These are phyloP conservation scores for Sporobolomyces phaffii DNA, from an alignment of 768 basidiomycete species.

Conservation along the genomic window DNA sequence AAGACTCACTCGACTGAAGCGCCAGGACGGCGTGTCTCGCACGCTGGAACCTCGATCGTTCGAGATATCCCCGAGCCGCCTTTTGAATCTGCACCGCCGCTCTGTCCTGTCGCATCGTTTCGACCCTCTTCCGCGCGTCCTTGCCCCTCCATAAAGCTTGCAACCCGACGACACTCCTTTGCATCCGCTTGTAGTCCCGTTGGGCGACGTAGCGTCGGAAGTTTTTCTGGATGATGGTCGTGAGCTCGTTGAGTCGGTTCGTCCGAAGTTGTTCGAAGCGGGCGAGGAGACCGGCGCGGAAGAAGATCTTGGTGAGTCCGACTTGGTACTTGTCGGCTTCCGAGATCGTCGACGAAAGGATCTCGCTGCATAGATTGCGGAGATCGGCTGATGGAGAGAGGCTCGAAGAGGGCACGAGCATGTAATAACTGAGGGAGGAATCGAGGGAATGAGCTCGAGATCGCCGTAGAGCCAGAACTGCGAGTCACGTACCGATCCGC, in stretches of 20 bases:
- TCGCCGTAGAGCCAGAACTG: neutral
- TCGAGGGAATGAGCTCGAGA: neutral
- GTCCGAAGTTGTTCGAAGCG: constrained; percentile 85
- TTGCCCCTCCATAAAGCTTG: constrained; percentile 95
- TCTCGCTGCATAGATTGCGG: constrained; percentile 69
- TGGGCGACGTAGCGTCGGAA: constrained; percentile 78
- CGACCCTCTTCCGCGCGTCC: constrained; percentile 64
- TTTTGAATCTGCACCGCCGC: constrained; percentile 73
- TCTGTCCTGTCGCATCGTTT: constrained; percentile 63
- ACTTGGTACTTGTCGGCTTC: constrained; percentile 96
- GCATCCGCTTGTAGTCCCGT: constrained; percentile 67
- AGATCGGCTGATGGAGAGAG: constrained; percentile 71
- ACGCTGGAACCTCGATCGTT: constrained; percentile 64
- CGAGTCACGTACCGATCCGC: constrained; percentile 70
- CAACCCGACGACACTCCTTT: constrained; percentile 69
- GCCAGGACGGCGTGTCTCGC: constrained; percentile 60
- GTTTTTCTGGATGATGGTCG: constrained; percentile 96
- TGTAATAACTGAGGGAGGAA: constrained; percentile 68
- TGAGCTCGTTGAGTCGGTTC: constrained; percentile 77
- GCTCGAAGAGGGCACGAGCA: constrained; percentile 78
- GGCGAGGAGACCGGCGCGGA: constrained; percentile 97
- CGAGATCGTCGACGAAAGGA: constrained; percentile 77
- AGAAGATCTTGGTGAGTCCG: constrained; percentile 97
- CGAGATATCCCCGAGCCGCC: constrained; percentile 63
- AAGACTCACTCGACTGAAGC: constrained; percentile 75